phyloP scores from a whole-genome alignment of 2,329 filamentous ascomycete species.

The Trichothecium sympodiale region DNA sequence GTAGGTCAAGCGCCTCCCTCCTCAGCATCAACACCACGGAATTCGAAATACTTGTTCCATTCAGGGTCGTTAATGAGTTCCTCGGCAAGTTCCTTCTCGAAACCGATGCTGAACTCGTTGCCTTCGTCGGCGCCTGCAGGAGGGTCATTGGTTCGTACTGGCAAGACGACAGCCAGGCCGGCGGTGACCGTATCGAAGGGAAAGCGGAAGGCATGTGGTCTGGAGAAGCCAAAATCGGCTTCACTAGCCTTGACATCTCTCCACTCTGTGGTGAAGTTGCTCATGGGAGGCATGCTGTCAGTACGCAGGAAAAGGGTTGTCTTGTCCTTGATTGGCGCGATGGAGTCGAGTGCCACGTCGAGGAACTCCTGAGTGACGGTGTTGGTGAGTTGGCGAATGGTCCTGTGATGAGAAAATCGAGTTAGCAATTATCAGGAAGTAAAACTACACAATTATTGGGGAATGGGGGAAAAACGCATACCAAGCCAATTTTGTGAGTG shows the following conservation, averaged over 20 bases:
- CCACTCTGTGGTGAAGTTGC: slow-evolving; percentile 22
- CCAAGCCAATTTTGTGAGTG: slow-evolving; percentile 20
- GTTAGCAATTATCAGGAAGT: background rate
- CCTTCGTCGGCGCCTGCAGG: slow-evolving; percentile 21
- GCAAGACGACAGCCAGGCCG: slow-evolving; percentile 19
- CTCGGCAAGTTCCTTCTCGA: slow-evolving; percentile 20
- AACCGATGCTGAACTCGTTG: slow-evolving; percentile 19
- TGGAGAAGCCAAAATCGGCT: slow-evolving; percentile 24
- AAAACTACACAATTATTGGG: background rate
- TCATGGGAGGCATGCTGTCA: slow-evolving; percentile 23
- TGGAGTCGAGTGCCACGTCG: slow-evolving; percentile 14
- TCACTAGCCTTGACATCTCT: slow-evolving; percentile 17
- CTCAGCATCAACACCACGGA: slow-evolving; percentile 19
- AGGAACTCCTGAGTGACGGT: slow-evolving; percentile 20
- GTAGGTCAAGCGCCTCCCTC: slow-evolving; percentile 1
- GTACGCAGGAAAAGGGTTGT: slow-evolving; percentile 18
- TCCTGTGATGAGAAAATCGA: slow-evolving; percentile 6
- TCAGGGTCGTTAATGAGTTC: slow-evolving; percentile 21
- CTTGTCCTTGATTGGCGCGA: slow-evolving; percentile 26
- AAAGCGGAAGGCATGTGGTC: slow-evolving; percentile 20
- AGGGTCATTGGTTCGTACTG: slow-evolving; percentile 10
- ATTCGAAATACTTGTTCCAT: slow-evolving; percentile 26
- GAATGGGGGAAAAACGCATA: background rate
- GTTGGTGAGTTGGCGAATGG: slow-evolving; percentile 24
- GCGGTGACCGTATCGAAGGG: slow-evolving; percentile 17